phyloP scores from a whole-genome alignment of 768 basidiomycete species.

The Favolaschia claudopus region DNA sequence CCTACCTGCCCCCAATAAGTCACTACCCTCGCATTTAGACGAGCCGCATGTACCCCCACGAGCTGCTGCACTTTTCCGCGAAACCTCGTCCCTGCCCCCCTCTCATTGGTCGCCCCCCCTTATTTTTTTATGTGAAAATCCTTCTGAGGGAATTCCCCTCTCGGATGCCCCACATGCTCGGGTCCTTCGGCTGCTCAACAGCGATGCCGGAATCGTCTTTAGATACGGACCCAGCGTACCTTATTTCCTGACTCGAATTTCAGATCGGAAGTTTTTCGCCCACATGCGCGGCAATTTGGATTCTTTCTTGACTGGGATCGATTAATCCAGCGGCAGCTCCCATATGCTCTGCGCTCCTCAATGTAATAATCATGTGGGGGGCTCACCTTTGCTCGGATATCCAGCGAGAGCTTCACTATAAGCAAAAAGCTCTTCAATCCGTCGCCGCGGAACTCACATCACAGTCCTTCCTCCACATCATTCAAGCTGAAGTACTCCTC shows the following conservation, averaged over 20 bases:
- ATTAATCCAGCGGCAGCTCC: constrained; percentile 38
- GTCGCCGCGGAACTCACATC: constrained; percentile 56
- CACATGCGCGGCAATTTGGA: constrained; percentile 64
- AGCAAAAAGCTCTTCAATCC: constrained; percentile 46
- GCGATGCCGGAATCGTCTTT: constrained; percentile 14
- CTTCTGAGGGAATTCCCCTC: too few relatives aligned
- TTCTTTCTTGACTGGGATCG: constrained; percentile 67
- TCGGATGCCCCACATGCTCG: constrained; percentile 1
- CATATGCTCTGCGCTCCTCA: constrained; percentile 34
- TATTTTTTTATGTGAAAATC: too few relatives aligned
- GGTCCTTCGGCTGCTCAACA: background rate
- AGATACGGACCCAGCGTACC: background rate
- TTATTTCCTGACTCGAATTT: background rate
- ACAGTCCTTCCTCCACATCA: constrained; percentile 55
- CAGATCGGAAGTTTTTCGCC: constrained; percentile 67
- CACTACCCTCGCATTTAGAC: too few relatives aligned
- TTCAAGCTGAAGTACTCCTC: constrained; percentile 72
- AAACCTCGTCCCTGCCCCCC: too few relatives aligned
- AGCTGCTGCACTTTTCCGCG: too few relatives aligned
- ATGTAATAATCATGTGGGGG: constrained; percentile 43
- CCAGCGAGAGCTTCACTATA: constrained; percentile 2
- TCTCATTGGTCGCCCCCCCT: too few relatives aligned
- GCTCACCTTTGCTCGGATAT: constrained; percentile 33
- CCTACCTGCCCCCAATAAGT: too few relatives aligned
- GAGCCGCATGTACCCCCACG: too few relatives aligned